These are phyloP conservation scores for Berberis thunbergii DNA, from an alignment of 164 flowering plant genomes.

Conservation along the genomic window DNA sequence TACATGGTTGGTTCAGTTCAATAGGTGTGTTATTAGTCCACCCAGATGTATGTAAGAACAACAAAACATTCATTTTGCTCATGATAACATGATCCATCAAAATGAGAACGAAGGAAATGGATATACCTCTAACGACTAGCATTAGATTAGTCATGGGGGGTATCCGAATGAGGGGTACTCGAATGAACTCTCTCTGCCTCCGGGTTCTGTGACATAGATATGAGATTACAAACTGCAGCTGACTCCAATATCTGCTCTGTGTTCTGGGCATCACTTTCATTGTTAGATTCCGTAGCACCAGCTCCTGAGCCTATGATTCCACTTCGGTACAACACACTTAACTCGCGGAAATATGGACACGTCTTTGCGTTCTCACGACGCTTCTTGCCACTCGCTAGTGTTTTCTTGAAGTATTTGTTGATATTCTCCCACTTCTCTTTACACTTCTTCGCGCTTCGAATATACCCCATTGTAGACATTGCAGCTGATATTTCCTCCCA, in stretches of 20 bases:
- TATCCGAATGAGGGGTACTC: too few species aligned
- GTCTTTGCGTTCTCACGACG: not conserved
- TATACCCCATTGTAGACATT: constrained; percentile 1
- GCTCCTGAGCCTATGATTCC: not conserved
- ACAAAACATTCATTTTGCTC: too few species aligned
- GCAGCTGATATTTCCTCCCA: constrained; percentile 1
- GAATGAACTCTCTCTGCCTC: too few species aligned
- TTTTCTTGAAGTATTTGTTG: constrained; percentile 1
- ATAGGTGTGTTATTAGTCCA: too few species aligned
- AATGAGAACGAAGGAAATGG: too few species aligned
- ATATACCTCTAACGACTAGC: too few species aligned
- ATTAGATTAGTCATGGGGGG: too few species aligned
- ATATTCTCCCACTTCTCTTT: constrained; percentile 52
- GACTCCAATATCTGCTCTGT: not conserved
- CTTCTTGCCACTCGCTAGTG: not conserved
- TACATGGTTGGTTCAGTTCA: not conserved
- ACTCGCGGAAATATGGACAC: constrained; percentile 1
- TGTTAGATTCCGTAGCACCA: not conserved
- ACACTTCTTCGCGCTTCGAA: not conserved
- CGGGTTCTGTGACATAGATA: not conserved
- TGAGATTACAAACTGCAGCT: not conserved
- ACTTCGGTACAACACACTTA: not conserved
- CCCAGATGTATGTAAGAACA: too few species aligned
- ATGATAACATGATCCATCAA: too few species aligned
- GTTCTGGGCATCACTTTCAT: not conserved